Conservation (phyloP, 257 asterid species). For the Misopates orontium region DNA sequence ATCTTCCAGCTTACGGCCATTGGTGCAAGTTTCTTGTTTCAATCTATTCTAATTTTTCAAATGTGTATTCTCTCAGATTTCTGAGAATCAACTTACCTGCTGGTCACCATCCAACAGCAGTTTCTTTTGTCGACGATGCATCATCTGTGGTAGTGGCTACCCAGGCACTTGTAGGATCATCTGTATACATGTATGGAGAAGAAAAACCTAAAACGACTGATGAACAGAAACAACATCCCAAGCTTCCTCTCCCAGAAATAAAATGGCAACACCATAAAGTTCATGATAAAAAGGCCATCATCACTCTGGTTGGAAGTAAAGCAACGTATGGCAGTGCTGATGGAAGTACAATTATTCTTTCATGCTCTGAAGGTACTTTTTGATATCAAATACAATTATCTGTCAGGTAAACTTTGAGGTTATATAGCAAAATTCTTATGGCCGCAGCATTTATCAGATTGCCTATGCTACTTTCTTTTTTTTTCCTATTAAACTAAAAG, state of each 20-base stretch:
- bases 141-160: constrained; percentile 81
- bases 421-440: constrained; percentile 3
- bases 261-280: constrained; percentile 90
- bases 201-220: constrained; percentile 56
- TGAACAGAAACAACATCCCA: constrained; percentile 68
- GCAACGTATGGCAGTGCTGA: constrained; percentile 93
- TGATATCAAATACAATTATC: constrained; percentile 14
- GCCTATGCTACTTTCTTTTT: constrained; percentile 5
- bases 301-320: constrained; percentile 74
- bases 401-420: constrained; percentile 19
- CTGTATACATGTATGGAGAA: constrained; percentile 90
- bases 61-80: constrained; percentile 53
- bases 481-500: constrained; percentile 11
- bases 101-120: constrained; percentile 86
- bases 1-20: constrained; percentile 16
- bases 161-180: constrained; percentile 72
- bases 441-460: background rate
- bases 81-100: constrained; percentile 83
- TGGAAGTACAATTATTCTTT: constrained; percentile 72
- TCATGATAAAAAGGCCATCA: constrained; percentile 70
- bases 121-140: constrained; percentile 74
- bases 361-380: constrained; percentile 90
- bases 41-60: constrained; percentile 4
- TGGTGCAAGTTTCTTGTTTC: constrained; percentile 15
- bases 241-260: constrained; percentile 87